These are phyloP conservation scores for Penicillium arizonense DNA, from an alignment of 495 filamentous ascomycete genomes.

Conservation along the genomic window DNA sequence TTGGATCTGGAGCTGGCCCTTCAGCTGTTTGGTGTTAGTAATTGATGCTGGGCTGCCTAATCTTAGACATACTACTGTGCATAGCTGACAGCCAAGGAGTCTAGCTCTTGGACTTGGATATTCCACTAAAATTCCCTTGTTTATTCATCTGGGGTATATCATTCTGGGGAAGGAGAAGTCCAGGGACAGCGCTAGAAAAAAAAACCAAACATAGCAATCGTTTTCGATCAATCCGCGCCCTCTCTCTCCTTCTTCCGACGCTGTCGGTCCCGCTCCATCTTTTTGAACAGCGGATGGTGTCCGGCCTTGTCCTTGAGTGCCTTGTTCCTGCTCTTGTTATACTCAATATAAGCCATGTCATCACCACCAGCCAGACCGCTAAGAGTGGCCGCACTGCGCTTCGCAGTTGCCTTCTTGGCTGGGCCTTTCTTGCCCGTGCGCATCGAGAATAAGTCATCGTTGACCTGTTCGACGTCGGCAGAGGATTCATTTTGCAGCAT, in stretches of 20 bases:
- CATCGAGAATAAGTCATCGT: slow-evolving; percentile 79
- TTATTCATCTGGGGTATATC: not conserved
- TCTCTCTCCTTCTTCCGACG: slow-evolving; percentile 57
- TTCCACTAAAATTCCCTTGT: not conserved
- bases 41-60: too few species aligned
- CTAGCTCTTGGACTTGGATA: too few species aligned
- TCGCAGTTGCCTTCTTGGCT: slow-evolving; percentile 53
- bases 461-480: slow-evolving; percentile 72
- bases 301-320: slow-evolving; percentile 71
- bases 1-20: too few species aligned
- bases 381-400: slow-evolving; percentile 79
- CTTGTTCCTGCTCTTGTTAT: slow-evolving; percentile 72
- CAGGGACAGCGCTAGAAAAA: not conserved
- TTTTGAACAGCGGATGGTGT: slow-evolving; percentile 72
- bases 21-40: too few species aligned
- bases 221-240: slow-evolving; percentile 1
- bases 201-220: slow-evolving; percentile 1
- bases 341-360: slow-evolving; percentile 96
- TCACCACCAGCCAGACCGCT: slow-evolving; percentile 85
- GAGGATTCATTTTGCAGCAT: slow-evolving; percentile 84
- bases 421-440: slow-evolving; percentile 40
- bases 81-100: too few species aligned
- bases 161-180: slow-evolving; percentile 2
- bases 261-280: slow-evolving; percentile 72
- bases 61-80: too few species aligned